These are phyloP conservation scores for Coemansia furcata DNA, from an alignment of 192 early-diverging fungal species.

Conservation along the genomic window DNA sequence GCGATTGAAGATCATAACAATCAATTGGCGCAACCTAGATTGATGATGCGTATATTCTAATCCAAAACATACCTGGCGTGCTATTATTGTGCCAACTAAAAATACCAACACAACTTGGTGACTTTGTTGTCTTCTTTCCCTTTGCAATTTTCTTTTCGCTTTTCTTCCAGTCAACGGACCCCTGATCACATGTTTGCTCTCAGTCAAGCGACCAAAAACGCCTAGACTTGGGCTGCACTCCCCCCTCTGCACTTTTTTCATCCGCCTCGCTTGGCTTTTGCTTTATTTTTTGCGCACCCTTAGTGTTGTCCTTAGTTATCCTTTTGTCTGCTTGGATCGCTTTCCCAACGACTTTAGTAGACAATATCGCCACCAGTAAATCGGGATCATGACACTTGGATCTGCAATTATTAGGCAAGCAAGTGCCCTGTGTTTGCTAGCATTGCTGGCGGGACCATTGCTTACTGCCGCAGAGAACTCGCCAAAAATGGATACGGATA, in stretches of 20 bases:
- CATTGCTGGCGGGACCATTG: background rate
- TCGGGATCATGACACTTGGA: background rate
- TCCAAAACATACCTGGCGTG: background rate
- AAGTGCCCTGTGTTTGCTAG: background rate
- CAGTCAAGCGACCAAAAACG: background rate
- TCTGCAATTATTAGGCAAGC: background rate
- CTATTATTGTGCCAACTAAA: background rate
- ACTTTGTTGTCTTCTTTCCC: background rate
- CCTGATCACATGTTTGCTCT: background rate
- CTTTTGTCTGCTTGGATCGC: background rate
- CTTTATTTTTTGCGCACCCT: background rate
- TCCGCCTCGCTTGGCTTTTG: background rate
- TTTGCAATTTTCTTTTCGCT: background rate
- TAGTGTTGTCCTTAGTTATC: background rate
- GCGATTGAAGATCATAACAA: background rate
- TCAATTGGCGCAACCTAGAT: background rate
- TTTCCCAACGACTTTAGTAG: background rate
- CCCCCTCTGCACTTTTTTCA: background rate
- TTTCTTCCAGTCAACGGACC: slow-evolving; percentile 1
- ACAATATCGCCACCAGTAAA: background rate
- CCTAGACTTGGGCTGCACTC: background rate
- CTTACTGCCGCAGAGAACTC: background rate
- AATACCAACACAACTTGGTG: background rate
- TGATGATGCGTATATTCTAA: background rate
- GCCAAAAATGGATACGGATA: background rate